Evolutionary conservation across 106 monocot species (phyloP).

Genomic region (Ottelia alismoides): DNA sequence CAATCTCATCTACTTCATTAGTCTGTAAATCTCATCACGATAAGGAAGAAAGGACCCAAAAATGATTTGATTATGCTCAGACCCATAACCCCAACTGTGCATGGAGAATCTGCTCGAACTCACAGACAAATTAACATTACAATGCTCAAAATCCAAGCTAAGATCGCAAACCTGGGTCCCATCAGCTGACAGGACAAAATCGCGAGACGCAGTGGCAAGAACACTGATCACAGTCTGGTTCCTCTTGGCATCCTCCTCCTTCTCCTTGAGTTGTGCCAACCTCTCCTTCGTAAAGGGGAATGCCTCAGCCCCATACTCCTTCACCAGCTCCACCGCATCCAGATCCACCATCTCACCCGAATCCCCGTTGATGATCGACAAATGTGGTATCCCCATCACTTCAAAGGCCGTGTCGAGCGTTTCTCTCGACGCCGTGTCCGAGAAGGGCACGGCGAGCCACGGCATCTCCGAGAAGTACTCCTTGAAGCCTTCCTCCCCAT

Average conservation of each 20-base stretch:
- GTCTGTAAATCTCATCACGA: no score
- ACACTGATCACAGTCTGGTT: constrained; percentile 51
- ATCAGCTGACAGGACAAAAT: constrained; percentile 38
- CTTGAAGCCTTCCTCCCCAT: constrained; percentile 40
- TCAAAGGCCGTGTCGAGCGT: constrained; percentile 24
- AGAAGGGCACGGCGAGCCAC: constrained; percentile 82
- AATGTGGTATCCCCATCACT: constrained; percentile 41
- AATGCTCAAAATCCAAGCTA: no score
- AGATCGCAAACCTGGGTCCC: constrained; percentile 64
- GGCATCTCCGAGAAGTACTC: constrained; percentile 68
- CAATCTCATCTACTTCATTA: no score
- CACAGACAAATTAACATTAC: no score
- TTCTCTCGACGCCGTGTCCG: constrained; percentile 26
- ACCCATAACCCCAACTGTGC: no score
- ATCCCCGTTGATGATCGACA: constrained; percentile 38
- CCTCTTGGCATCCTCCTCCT: constrained; percentile 31
- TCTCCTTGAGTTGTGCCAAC: constrained; percentile 32
- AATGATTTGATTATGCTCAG: no score
- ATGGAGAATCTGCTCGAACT: no score
- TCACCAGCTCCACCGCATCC: constrained; percentile 24
- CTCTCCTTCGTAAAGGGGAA: constrained; percentile 47
- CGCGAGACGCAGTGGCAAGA: constrained; percentile 26
- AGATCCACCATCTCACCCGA: constrained; percentile 27
- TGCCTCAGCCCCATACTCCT: constrained; percentile 29
- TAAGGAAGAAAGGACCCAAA: no score